phyloP scores from a whole-genome alignment of 2,329 filamentous ascomycete genomes.

The Colletotrichum noveboracense region DNA sequence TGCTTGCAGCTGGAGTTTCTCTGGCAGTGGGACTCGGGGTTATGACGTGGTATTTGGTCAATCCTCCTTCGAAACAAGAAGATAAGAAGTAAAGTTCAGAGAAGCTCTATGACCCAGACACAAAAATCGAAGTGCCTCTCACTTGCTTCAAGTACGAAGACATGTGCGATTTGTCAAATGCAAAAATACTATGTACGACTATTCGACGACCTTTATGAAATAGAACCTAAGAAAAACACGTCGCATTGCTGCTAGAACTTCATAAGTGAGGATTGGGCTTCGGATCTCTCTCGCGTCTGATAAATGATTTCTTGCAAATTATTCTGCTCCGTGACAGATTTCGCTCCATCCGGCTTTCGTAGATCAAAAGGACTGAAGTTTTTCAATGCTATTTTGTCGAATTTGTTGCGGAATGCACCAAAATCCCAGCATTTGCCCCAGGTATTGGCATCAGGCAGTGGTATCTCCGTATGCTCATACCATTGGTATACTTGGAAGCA shows the following conservation, averaged over 20 bases:
- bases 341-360: not conserved
- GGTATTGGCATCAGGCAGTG: slow-evolving; percentile 1
- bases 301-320: slow-evolving; percentile 9
- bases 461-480: slow-evolving; percentile 1
- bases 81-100: not conserved
- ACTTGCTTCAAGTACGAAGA: not conserved
- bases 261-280: not conserved
- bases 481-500: not conserved
- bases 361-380: not conserved
- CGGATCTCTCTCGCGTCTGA: not conserved
- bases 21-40: not conserved
- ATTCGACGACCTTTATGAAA: not conserved
- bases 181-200: not conserved
- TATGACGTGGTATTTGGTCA: not conserved
- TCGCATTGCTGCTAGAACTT: not conserved
- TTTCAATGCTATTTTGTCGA: not conserved
- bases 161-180: not conserved
- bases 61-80: not conserved
- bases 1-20: not conserved
- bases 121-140: not conserved
- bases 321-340: not conserved
- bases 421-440: slow-evolving; percentile 12
- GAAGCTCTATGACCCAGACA: not conserved
- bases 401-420: not conserved
- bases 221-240: not conserved